A percentile compares a stretch with the other conserved stretches of the same genome.
Conservation (phyloP, 805 yeast species). For the Ogataea nitratoaversa region DNA sequence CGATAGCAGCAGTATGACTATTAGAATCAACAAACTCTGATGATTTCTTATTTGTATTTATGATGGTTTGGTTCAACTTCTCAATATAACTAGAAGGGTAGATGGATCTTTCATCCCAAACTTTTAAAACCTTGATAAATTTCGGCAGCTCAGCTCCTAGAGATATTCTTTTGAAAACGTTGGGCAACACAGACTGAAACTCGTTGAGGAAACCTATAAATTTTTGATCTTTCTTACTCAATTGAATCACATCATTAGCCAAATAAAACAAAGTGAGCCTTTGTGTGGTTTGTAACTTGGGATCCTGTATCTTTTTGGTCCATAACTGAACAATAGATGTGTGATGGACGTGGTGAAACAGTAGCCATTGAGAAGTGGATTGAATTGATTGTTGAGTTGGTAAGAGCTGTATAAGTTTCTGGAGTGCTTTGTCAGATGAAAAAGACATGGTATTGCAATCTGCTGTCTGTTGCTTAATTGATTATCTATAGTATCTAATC, state of each 20-base stretch:
- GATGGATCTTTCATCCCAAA: conserved; percentile 54
- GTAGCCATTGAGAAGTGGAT: conserved; percentile 65
- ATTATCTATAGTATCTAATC: too few relatives aligned
- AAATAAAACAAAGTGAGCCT: conserved; percentile 61
- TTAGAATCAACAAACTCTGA: too few relatives aligned
- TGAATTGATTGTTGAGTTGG: conserved; percentile 73
- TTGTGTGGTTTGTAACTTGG: conserved; percentile 19
- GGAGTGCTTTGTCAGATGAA: conserved; percentile 43
- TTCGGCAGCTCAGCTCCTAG: conserved; percentile 30
- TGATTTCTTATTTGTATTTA: neutral
- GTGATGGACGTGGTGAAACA: conserved; percentile 63
- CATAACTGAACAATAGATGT: conserved; percentile 49
- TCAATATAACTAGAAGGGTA: conserved; percentile 29
- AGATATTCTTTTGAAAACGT: conserved; percentile 33
- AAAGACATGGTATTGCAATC: too few relatives aligned
- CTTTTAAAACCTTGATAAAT: conserved; percentile 46
- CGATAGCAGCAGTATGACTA: too few relatives aligned
- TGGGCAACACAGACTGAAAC: conserved; percentile 49
- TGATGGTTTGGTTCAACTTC: neutral
- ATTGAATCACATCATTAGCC: conserved; percentile 80
- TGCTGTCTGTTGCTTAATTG: too few relatives aligned
- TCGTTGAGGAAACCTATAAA: conserved; percentile 50
- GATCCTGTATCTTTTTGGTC: conserved; percentile 28
- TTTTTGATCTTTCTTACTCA: conserved; percentile 59
- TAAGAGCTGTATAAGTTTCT: conserved; percentile 43